Conservation (phyloP, 371 early-diverging fungal species). For the Syncephalastrum sp. region DNA sequence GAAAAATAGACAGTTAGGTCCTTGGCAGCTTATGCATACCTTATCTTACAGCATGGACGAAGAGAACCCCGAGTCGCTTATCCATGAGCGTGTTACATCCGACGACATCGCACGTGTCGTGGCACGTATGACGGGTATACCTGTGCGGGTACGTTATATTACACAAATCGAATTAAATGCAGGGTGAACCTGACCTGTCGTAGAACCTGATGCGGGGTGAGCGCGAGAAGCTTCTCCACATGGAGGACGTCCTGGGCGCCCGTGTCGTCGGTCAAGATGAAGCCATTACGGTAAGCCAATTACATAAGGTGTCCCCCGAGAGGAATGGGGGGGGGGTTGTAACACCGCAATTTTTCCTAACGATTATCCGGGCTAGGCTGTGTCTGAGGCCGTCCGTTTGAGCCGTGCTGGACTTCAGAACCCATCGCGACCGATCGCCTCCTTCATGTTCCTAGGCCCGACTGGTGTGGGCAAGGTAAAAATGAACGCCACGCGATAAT, state of each 20-base stretch:
- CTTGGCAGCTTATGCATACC: not conserved
- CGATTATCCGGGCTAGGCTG: slow-evolving; percentile 36
- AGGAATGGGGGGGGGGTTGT: no score
- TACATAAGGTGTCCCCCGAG: not conserved
- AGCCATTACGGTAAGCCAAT: slow-evolving; percentile 47
- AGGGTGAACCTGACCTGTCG: slow-evolving; percentile 69
- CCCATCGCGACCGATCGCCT: slow-evolving; percentile 78
- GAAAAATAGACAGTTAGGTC: not conserved
- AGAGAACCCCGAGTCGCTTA: slow-evolving; percentile 56
- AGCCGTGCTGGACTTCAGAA: slow-evolving; percentile 74
- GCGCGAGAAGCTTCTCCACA: slow-evolving; percentile 75
- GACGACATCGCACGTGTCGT: slow-evolving; percentile 88
- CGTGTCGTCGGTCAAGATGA: slow-evolving; percentile 88
- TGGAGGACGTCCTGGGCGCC: slow-evolving; percentile 68
- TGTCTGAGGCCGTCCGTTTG: slow-evolving; percentile 81
- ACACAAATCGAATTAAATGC: slow-evolving; percentile 56
- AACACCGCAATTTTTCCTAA: slow-evolving; percentile 16
- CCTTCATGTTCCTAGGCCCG: slow-evolving; percentile 91
- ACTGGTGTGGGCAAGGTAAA: slow-evolving; percentile 85
- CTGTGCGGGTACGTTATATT: slow-evolving; percentile 60
- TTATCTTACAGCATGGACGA: slow-evolving; percentile 26
- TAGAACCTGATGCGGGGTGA: slow-evolving; percentile 78
- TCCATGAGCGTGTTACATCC: slow-evolving; percentile 86
- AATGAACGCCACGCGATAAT: no score
- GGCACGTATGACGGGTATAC: slow-evolving; percentile 86